Percentiles rank a stretch among this genome's conserved stretches.
phyloP scores from a whole-genome alignment of 1,284 basidiomycete species.

The Erythrobasidium hasegawianum region DNA sequence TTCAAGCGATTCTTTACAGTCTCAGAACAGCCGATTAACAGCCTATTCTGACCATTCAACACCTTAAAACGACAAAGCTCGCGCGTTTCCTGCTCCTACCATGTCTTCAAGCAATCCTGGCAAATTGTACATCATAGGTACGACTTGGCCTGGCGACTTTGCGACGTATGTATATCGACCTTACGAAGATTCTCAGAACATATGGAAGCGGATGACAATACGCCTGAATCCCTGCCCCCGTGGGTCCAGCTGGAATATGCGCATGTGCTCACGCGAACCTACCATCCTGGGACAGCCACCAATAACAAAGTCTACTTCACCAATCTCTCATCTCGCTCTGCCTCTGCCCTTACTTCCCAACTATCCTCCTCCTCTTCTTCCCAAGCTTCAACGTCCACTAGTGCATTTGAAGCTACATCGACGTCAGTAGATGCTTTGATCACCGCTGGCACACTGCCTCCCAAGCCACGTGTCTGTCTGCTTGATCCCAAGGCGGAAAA shows the following conservation, averaged over 20 bases:
- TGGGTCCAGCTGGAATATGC: constrained; percentile 62
- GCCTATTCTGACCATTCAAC: too few relatives aligned
- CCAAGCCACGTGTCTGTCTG: constrained; percentile 62
- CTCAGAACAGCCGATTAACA: too few relatives aligned
- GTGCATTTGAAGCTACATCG: constrained; percentile 65
- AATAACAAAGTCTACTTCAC: constrained; percentile 52
- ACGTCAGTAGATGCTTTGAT: constrained; percentile 55
- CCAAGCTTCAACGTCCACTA: constrained; percentile 51
- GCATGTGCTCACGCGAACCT: constrained; percentile 54
- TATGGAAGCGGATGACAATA: constrained; percentile 88
- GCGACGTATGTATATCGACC: too few relatives aligned
- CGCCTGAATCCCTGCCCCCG: constrained; percentile 62
- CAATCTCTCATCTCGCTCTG: constrained; percentile 36
- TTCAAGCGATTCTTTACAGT: too few relatives aligned
- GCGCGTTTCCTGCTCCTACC: too few relatives aligned
- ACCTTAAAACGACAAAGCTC: too few relatives aligned
- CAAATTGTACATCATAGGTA: constrained; percentile 32
- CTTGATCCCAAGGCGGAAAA: constrained; percentile 78
- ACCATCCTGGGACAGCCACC: constrained; percentile 64
- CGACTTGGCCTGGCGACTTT: background rate
- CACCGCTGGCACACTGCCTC: constrained; percentile 5
- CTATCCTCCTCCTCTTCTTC: constrained; percentile 35
- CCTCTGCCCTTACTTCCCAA: constrained; percentile 39
- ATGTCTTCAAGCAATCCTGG: constrained; percentile 1
- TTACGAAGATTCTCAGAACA: constrained; percentile 75